Evolutionary conservation across 2,329 filamentous ascomycete genomes (phyloP), one percentile per base, ranked within the genome.

Genomic region (Aspergillus ibericus): DNA sequence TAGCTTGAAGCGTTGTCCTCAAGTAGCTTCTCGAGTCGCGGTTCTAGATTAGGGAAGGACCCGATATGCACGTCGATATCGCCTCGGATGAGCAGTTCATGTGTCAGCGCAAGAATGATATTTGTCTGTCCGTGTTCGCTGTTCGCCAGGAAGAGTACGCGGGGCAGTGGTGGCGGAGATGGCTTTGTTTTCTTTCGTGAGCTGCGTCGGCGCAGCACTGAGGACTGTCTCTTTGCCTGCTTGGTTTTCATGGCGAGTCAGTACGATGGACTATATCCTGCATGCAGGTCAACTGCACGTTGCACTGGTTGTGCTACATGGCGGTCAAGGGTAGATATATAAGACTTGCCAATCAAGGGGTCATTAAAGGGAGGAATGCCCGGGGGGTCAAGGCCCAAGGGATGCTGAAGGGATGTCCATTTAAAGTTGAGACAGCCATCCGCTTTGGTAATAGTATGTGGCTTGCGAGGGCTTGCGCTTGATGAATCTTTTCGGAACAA

Each of bases 41-140:
- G 47, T 32, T 34, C 18, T 16, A 50, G n/a, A 16, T 5, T 35
- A 3, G 47, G 47, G 20, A 50, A 50, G 15, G 47, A 50, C 25
- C 25, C 47, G 10, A 50, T 50, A 16, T 50, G 47, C 47, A 50
- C 47, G 8, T 50, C 47, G 47, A 32, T 35, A 16, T 50, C 47
- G 12, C 47, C 47, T 9, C 47, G 47, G 27, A 50, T 27, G 27
- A 50, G 47, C 27, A 50, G 15, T 10, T 50, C 47, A 34, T 50
- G 29, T 8, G 47, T 9, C 15, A 50, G 32, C 7, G 47, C 47
- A 5, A 50, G 47, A n/a, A 50, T 35, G 7, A 50, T 7, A 29
- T 50, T 50, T 3, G 47, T 50, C 47, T 50, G 47, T 8, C 47
- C 47, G 15, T 50, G 47, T 20, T 50, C 47, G 20, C 47, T 50